phyloP scores from a whole-genome alignment of 768 basidiomycete species.

The Leccinum ochraceum region DNA sequence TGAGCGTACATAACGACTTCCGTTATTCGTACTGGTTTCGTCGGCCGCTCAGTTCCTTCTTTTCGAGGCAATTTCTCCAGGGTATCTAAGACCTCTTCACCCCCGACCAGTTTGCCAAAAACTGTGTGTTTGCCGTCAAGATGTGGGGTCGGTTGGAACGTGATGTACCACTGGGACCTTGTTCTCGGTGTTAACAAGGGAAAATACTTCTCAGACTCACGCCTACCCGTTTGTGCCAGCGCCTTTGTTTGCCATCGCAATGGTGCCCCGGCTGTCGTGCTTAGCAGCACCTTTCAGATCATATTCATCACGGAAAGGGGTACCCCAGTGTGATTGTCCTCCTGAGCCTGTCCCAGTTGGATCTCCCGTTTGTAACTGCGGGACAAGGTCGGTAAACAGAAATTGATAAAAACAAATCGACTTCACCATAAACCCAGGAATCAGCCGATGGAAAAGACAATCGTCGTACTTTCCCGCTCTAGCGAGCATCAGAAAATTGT shows the following conservation, averaged over 20 bases:
- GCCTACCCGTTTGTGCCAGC: slow-evolving; percentile 81
- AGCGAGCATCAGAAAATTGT: slow-evolving; percentile 96
- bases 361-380: slow-evolving; percentile 95
- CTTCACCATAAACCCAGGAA: slow-evolving; percentile 92
- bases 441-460: slow-evolving; percentile 87
- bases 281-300: slow-evolving; percentile 86
- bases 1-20: slow-evolving; percentile 78
- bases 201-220: background rate
- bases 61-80: slow-evolving; percentile 82
- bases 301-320: slow-evolving; percentile 93
- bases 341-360: slow-evolving; percentile 95
- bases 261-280: slow-evolving; percentile 78
- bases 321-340: slow-evolving; percentile 92
- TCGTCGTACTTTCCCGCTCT: slow-evolving; percentile 88
- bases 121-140: slow-evolving; percentile 95
- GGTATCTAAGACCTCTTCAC: slow-evolving; percentile 84
- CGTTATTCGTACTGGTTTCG: slow-evolving; percentile 82
- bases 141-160: slow-evolving; percentile 80
- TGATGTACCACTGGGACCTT: slow-evolving; percentile 93
- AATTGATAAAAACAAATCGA: background rate
- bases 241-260: slow-evolving; percentile 98
- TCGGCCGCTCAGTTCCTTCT: slow-evolving; percentile 83
- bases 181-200: slow-evolving; percentile 1
- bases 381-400: slow-evolving; percentile 2
- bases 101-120: slow-evolving; percentile 96